phyloP scores from a whole-genome alignment of 176 grass and related monocot genomes.

The Triticum dicoccoides region DNA sequence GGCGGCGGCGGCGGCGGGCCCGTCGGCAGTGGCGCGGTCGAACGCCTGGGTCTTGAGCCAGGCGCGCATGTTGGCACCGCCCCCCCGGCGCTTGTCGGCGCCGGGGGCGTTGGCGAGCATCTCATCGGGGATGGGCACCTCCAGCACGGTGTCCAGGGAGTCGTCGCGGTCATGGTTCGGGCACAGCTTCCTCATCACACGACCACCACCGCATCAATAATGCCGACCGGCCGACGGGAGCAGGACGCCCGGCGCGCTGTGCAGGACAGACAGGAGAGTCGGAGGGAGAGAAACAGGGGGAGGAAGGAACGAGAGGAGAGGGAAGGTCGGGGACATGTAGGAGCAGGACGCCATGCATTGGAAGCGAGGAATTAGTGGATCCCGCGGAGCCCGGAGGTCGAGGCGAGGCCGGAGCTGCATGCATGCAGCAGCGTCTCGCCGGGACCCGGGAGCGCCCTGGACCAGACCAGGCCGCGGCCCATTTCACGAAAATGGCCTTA shows the following conservation, averaged over 20 bases:
- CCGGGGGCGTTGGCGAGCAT: constrained; percentile 59
- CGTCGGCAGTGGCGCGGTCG: constrained; percentile 59
- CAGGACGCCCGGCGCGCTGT: neutral
- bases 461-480: neutral
- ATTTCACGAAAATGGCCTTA: neutral
- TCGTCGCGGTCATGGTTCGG: constrained; percentile 85
- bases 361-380: constrained; percentile 59
- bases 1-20: constrained; percentile 11
- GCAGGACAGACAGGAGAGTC: neutral
- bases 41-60: constrained; percentile 95
- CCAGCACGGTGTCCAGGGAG: constrained; percentile 87
- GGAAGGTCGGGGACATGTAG: constrained; percentile 27
- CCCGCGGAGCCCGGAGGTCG: constrained; percentile 29
- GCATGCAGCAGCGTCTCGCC: neutral
- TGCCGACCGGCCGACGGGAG: neutral
- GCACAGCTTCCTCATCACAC: constrained; percentile 88
- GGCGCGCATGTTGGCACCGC: constrained; percentile 63
- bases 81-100: constrained; percentile 48
- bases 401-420: neutral
- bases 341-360: constrained; percentile 34
- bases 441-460: neutral
- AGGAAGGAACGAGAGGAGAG: neutral
- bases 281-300: constrained; percentile 11
- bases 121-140: constrained; percentile 97
- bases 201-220: constrained; percentile 27